These are phyloP conservation scores for Synchytrium microbalum DNA, from an alignment of 371 early-diverging fungal species.

Conservation along the genomic window DNA sequence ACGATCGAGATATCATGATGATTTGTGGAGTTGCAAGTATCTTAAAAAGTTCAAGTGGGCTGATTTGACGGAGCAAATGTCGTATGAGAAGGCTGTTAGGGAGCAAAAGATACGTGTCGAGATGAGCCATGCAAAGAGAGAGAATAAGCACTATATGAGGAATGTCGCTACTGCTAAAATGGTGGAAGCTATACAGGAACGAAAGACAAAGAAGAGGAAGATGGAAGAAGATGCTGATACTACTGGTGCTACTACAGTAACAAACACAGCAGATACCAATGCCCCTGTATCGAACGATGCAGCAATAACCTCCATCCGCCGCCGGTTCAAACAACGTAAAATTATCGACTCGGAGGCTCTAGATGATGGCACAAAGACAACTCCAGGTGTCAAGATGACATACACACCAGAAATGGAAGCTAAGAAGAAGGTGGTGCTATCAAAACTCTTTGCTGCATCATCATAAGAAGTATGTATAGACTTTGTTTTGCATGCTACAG, in stretches of 20 bases:
- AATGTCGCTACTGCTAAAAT: conserved; percentile 83
- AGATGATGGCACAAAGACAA: too few relatives aligned
- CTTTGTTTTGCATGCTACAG: too few relatives aligned
- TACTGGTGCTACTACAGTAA: background rate
- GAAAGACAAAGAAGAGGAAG: conserved; percentile 33
- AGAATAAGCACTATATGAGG: conserved; percentile 73
- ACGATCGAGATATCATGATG: conserved; percentile 72
- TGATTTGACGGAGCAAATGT: conserved; percentile 87
- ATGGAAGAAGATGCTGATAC: conserved; percentile 15
- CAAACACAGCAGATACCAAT: conserved; percentile 16
- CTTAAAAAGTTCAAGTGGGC: conserved; percentile 94
- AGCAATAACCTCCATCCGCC: conserved; percentile 34
- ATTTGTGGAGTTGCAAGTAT: conserved; percentile 94
- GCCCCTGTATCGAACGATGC: too few relatives aligned
- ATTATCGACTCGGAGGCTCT: too few relatives aligned
- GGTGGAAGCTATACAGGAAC: conserved; percentile 65
- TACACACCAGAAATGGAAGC: too few relatives aligned
- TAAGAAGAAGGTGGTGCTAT: too few relatives aligned
- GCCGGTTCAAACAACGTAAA: conserved; percentile 58
- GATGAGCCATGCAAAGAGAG: conserved; percentile 73
- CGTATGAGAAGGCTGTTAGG: conserved; percentile 55
- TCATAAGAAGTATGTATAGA: too few relatives aligned
- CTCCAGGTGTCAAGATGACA: too few relatives aligned
- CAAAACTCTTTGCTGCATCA: too few relatives aligned
- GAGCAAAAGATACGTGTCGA: conserved; percentile 79